Conservation (phyloP, 805 yeast genomes). For the Candida boidinii region DNA sequence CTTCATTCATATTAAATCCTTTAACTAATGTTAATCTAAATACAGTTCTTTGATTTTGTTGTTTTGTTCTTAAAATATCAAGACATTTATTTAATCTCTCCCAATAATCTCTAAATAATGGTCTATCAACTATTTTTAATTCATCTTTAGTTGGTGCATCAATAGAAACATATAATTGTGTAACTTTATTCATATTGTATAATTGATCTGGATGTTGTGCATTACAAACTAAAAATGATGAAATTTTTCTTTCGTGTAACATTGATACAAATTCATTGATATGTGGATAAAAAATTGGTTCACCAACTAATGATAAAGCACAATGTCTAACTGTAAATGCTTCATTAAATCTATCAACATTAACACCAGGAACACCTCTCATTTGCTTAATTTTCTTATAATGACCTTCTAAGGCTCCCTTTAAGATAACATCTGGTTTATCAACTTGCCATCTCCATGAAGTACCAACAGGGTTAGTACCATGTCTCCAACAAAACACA, state of each 20-base stretch:
- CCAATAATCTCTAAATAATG: conserved; percentile 87
- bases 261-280: conserved; percentile 76
- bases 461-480: conserved; percentile 93
- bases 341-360: conserved; percentile 81
- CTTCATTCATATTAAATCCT: conserved; percentile 82
- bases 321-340: conserved; percentile 87
- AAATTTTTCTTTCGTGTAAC: conserved; percentile 72
- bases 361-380: conserved; percentile 94
- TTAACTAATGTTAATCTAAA: conserved; percentile 85
- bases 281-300: conserved; percentile 89
- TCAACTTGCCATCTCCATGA: conserved; percentile 96
- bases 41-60: conserved; percentile 81
- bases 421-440: conserved; percentile 72
- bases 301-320: conserved; percentile 89
- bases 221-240: conserved; percentile 86
- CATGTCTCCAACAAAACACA: conserved; percentile 97
- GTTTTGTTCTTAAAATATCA: conserved; percentile 66
- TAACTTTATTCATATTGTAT: conserved; percentile 60
- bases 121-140: conserved; percentile 78
- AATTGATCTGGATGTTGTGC: conserved; percentile 93
- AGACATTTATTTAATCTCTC: conserved; percentile 75
- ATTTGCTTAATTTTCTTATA: conserved; percentile 87
- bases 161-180: conserved; percentile 86
- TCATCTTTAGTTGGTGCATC: conserved; percentile 87
- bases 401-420: conserved; percentile 85